Evolutionary conservation across 352 stramenopile species (phyloP).

Genomic region (Thalassiosira pacifica): DNA sequence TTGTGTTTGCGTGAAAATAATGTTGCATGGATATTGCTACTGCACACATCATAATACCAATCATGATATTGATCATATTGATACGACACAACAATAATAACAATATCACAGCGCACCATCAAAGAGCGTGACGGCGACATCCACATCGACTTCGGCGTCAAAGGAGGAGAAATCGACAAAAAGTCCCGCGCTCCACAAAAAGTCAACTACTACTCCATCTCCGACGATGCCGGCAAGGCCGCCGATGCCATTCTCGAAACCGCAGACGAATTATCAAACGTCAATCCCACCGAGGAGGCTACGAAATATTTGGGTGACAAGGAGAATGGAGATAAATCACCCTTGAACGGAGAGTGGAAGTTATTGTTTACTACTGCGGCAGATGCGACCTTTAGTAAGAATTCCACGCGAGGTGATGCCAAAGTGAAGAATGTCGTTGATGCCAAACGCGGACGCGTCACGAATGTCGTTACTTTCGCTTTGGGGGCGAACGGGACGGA

Average conservation of each 20-base stretch:
- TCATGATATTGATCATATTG: neutral
- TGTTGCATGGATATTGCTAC: neutral
- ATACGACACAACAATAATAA: too few species aligned
- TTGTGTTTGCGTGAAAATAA: neutral
- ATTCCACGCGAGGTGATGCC: constrained; percentile 55
- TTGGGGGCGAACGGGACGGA: constrained; percentile 33
- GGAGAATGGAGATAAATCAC: constrained; percentile 38
- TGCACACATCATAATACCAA: neutral
- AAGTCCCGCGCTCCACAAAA: constrained; percentile 71
- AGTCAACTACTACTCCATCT: constrained; percentile 78
- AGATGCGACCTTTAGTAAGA: constrained; percentile 65
- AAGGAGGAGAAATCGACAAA: constrained; percentile 75
- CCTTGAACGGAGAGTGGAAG: constrained; percentile 62
- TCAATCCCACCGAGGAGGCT: constrained; percentile 61
- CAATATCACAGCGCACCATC: constrained; percentile 23
- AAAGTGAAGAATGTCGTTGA: constrained; percentile 63
- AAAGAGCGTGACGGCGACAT: constrained; percentile 73
- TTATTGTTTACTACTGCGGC: constrained; percentile 67
- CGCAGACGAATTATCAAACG: constrained; percentile 42
- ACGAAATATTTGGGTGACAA: constrained; percentile 71
- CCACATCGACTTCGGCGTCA: constrained; percentile 78
- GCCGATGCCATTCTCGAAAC: constrained; percentile 65
- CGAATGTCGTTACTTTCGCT: constrained; percentile 67
- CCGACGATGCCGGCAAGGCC: constrained; percentile 64
- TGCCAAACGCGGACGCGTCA: constrained; percentile 45